Evolutionary conservation across 2,329 filamentous ascomycete genomes (phyloP), one percentile per base, ranked within the genome.

Genomic region (Neofusicoccum umdonicola): DNA sequence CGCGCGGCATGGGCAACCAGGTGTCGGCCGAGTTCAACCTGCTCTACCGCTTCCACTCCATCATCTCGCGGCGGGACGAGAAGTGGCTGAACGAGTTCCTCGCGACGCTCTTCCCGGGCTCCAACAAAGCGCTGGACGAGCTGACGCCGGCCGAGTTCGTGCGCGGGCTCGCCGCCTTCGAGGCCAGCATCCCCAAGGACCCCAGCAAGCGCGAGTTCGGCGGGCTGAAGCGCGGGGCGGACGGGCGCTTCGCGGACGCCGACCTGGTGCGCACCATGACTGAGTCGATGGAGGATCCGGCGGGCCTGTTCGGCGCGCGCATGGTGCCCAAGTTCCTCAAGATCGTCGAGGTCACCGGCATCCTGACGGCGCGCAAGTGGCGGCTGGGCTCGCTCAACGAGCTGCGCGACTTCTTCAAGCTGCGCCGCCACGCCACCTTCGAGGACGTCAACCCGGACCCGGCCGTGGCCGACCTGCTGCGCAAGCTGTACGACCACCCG

Each of bases 301-400:
- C 85, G 1, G 66, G 66, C 0, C 52, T 52, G 8, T 88, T 88
- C 68, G 87, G 87, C 1, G 83, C 87, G 2, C 81, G 82, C 13
- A 86, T 84, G 70, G 81, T 89, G 0, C 87, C 87, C 4, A 81
- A 80, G 45, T 81, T 83, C 1, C 82, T 90, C 70, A 85, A 83
- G 69, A 79, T 81, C 1, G 81, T 89, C n/a, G 88, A 89, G 72
- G 80, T 88, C 2, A 79, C 88, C 2, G 87, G 86, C 8, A 89
- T 89, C 58, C 79, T 82, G 17, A 87, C 89, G 68, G 84, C 83
- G 5, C 83, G 87, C 44, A 83, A 83, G 42, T 89, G 86, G 87
- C 82, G 86, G 62, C 22, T 87, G 11, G 85, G 83, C 0, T 85
- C 85, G 0, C 74, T 89, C 44, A 90, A 90, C 68, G 87, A 89